phyloP scores from a whole-genome alignment of 2,329 filamentous ascomycete species.

The Calonectria multiphialidica region DNA sequence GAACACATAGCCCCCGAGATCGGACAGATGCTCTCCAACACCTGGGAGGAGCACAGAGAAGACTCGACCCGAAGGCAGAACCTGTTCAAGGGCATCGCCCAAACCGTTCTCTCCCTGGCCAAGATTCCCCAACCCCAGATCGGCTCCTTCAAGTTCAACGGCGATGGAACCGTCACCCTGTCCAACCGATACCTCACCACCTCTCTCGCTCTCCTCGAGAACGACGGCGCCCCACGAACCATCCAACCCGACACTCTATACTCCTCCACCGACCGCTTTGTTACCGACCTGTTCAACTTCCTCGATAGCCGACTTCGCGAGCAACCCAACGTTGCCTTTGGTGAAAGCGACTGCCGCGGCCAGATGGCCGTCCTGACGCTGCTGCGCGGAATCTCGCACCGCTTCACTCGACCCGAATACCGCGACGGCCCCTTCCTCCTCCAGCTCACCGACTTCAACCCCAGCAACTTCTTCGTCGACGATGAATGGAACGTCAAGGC shows the following conservation, averaged over 20 bases:
- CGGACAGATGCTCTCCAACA: conserved; percentile 37
- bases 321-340: conserved; percentile 39
- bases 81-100: conserved; percentile 34
- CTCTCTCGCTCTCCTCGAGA: conserved; percentile 42
- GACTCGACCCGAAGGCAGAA: conserved; percentile 23
- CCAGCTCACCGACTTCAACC: conserved; percentile 48
- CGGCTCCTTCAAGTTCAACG: conserved; percentile 37
- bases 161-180: conserved; percentile 45
- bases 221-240: conserved; percentile 46
- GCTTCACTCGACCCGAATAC: conserved; percentile 37
- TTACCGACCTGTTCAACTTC: conserved; percentile 43
- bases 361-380: conserved; percentile 44
- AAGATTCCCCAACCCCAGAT: conserved; percentile 34
- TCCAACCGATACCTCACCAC: conserved; percentile 40
- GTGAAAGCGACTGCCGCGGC: conserved; percentile 41
- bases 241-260: conserved; percentile 48
- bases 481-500: conserved; percentile 50
- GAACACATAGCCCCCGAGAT: conserved; percentile 37
- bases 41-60: conserved; percentile 27
- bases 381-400: conserved; percentile 39
- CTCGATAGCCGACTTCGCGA: conserved; percentile 42
- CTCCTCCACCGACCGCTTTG: conserved; percentile 43
- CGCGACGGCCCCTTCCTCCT: conserved; percentile 45
- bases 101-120: conserved; percentile 35
- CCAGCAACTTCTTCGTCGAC: conserved; percentile 52